These are phyloP conservation scores for Candida odintsovae DNA, from an alignment of 805 yeast genomes.

Conservation along the genomic window DNA sequence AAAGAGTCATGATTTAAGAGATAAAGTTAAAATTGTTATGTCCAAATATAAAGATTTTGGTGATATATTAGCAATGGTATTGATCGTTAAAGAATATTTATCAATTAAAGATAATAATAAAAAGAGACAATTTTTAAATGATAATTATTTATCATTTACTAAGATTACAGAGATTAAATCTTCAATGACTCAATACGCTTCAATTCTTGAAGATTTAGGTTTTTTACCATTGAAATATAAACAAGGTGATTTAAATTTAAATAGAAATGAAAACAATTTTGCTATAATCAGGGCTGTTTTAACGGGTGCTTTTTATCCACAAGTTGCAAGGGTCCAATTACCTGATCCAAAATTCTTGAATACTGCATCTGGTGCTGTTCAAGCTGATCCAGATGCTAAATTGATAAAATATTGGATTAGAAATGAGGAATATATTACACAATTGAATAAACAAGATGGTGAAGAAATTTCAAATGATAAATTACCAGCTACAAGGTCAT, in stretches of 20 bases:
- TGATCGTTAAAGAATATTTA: conserved; percentile 52
- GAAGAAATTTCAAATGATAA: conserved; percentile 18
- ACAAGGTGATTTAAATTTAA: conserved; percentile 29
- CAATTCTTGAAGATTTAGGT: conserved; percentile 72
- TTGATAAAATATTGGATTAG: conserved; percentile 68
- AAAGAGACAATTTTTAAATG: conserved; percentile 42
- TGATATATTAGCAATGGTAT: conserved; percentile 64
- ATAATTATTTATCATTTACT: conserved; percentile 55
- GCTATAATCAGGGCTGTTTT: conserved; percentile 59
- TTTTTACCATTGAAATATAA: conserved; percentile 56
- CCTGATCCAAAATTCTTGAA: conserved; percentile 76
- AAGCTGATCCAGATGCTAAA: conserved; percentile 77
- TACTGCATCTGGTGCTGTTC: conserved; percentile 73
- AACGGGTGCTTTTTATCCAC: conserved; percentile 81
- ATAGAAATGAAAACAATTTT: conserved; percentile 45
- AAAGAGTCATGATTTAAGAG: conserved; percentile 57
- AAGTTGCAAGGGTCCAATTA: conserved; percentile 69
- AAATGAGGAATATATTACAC: conserved; percentile 43
- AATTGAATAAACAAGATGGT: conserved; percentile 6
- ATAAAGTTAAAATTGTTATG: conserved; percentile 45
- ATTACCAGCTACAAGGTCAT: conserved; percentile 64
- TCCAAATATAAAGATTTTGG: conserved; percentile 48
- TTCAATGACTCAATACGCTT: conserved; percentile 61
- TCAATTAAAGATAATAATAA: conserved; percentile 19
- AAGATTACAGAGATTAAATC: conserved; percentile 68